These are phyloP conservation scores for Fusarium sp. DNA, from an alignment of 2,329 filamentous ascomycete genomes.

Conservation along the genomic window DNA sequence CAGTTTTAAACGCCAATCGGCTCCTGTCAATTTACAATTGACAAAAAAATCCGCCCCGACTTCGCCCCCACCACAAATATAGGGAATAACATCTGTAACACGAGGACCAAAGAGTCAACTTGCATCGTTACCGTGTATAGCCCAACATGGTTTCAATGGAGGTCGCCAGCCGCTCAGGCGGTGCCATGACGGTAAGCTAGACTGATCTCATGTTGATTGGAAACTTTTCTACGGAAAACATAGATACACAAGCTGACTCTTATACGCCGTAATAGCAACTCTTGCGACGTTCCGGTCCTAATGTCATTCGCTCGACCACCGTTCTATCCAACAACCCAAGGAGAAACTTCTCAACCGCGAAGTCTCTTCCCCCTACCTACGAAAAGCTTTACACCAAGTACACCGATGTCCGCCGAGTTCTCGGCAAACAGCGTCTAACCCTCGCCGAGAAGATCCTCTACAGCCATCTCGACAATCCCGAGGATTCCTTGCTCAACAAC, in stretches of 20 bases:
- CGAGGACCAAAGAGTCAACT: constrained; percentile 33
- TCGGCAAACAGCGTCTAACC: constrained; percentile 77
- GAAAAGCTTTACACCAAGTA: constrained; percentile 83
- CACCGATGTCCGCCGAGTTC: constrained; percentile 77
- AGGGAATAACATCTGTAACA: constrained; percentile 21
- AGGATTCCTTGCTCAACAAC: constrained; percentile 85
- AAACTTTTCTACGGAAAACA: neutral
- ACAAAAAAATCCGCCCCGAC: constrained; percentile 47
- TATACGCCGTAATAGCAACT: constrained; percentile 51
- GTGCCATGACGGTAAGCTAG: constrained; percentile 58
- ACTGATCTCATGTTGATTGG: constrained; percentile 13
- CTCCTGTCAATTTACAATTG: constrained; percentile 51
- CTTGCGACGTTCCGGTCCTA: constrained; percentile 51
- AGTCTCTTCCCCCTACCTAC: constrained; percentile 76
- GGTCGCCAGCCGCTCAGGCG: constrained; percentile 61
- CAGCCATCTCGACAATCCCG: constrained; percentile 89
- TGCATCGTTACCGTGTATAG: constrained; percentile 31
- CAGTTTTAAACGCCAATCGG: constrained; percentile 49
- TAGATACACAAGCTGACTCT: constrained; percentile 15
- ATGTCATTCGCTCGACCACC: constrained; percentile 43
- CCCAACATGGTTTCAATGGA: constrained; percentile 63
- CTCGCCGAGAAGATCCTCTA: constrained; percentile 99
- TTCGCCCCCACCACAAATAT: constrained; percentile 44
- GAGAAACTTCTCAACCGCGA: constrained; percentile 55
- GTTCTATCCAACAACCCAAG: constrained; percentile 50